Evolutionary conservation across 495 filamentous ascomycete species (phyloP).

Genomic region (Lasiosphaeria hispida): DNA sequence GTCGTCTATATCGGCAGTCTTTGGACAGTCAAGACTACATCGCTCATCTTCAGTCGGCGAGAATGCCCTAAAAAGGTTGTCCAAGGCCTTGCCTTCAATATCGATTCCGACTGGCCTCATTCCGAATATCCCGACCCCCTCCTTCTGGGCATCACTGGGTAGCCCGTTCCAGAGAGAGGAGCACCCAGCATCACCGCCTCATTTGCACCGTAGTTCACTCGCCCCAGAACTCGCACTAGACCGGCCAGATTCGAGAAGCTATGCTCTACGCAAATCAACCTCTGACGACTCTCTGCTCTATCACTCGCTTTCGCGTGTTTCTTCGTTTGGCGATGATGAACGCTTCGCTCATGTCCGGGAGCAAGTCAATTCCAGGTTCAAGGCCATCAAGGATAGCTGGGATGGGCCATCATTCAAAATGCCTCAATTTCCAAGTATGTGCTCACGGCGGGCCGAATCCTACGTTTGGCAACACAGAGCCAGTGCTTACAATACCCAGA

Average conservation of each 20-base stretch:
- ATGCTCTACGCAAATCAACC: constrained; percentile 55
- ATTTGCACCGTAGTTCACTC: background rate
- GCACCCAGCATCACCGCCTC: constrained; percentile 12
- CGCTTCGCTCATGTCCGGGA: constrained; percentile 75
- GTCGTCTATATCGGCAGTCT: constrained; percentile 40
- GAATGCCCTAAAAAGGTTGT: constrained; percentile 46
- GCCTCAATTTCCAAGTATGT: constrained; percentile 58
- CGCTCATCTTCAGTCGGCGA: constrained; percentile 43
- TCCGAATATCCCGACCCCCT: constrained; percentile 44
- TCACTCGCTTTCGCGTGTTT: constrained; percentile 66
- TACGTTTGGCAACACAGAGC: constrained; percentile 12
- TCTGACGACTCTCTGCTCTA: constrained; percentile 77
- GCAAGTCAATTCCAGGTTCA: constrained; percentile 81
- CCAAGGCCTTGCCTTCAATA: constrained; percentile 52
- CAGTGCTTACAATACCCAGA: constrained; percentile 22
- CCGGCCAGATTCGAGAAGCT: constrained; percentile 22
- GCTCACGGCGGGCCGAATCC: constrained; percentile 33
- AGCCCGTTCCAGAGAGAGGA: constrained; percentile 28
- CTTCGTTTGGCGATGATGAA: constrained; percentile 83
- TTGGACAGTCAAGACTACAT: constrained; percentile 30
- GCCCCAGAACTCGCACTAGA: constrained; percentile 27
- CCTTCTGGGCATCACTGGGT: constrained; percentile 40
- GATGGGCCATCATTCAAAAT: constrained; percentile 71
- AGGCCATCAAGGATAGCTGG: constrained; percentile 86
- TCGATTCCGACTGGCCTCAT: constrained; percentile 46